These are phyloP conservation scores for Lodderomyces jiufengensis DNA, from an alignment of 1,139 yeast species.

Conservation along the genomic window DNA sequence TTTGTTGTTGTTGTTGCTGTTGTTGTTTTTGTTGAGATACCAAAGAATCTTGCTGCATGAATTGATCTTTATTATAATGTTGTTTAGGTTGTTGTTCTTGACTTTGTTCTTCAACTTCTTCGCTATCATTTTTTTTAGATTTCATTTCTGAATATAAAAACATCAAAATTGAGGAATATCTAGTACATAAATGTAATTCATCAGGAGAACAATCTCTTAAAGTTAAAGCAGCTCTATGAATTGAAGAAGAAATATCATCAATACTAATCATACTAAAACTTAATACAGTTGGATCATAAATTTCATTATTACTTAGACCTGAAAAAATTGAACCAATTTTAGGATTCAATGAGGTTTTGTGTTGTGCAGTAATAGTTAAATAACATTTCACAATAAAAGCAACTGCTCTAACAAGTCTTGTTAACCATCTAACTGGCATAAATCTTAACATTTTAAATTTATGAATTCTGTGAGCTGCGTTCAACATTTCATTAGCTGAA, in stretches of 20 bases:
- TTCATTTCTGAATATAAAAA: slow-evolving; percentile 77
- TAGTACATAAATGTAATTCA: slow-evolving; percentile 75
- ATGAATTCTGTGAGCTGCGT: slow-evolving; percentile 70
- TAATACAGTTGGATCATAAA: slow-evolving; percentile 49
- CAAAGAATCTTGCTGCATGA: background rate
- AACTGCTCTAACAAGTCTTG: slow-evolving; percentile 83
- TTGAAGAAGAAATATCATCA: slow-evolving; percentile 64
- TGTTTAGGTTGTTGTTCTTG: slow-evolving; percentile 1
- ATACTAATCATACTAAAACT: slow-evolving; percentile 63
- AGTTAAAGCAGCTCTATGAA: slow-evolving; percentile 71
- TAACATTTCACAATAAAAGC: slow-evolving; percentile 88
- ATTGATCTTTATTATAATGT: too few relatives aligned
- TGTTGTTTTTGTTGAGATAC: background rate
- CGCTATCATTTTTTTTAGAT: slow-evolving; percentile 19
- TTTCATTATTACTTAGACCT: slow-evolving; percentile 22
- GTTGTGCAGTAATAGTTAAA: slow-evolving; percentile 54
- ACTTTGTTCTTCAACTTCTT: slow-evolving; percentile 10
- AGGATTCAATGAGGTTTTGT: slow-evolving; percentile 21
- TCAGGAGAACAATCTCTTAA: slow-evolving; percentile 85
- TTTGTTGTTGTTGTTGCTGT: slow-evolving; percentile 2
- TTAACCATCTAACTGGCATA: slow-evolving; percentile 91
- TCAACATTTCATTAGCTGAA: slow-evolving; percentile 78
- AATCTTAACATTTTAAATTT: slow-evolving; percentile 58
- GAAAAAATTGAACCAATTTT: slow-evolving; percentile 12
- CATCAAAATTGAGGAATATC: slow-evolving; percentile 79